Percentiles rank a stretch among this genome's conserved stretches.
These are phyloP conservation scores for Cyberlindnera americana DNA, from an alignment of 805 yeast species.

Conservation along the genomic window DNA sequence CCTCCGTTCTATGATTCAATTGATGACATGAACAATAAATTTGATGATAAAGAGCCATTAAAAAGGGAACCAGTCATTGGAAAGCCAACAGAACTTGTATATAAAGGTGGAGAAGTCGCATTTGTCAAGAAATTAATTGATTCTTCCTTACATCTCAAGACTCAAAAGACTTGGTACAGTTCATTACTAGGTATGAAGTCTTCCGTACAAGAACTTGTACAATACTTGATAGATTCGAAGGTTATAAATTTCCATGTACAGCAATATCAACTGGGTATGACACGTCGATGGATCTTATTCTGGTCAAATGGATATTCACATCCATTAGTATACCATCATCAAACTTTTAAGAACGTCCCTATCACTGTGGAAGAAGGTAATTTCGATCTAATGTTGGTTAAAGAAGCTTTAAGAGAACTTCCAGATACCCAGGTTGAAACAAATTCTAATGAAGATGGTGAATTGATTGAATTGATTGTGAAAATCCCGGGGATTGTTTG, in stretches of 20 bases:
- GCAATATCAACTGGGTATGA: slow-evolving; percentile 22
- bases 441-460: neutral
- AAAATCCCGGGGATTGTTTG: slow-evolving; percentile 22
- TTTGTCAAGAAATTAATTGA: slow-evolving; percentile 36
- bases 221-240: neutral
- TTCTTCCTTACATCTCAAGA: slow-evolving; percentile 19
- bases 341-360: slow-evolving; percentile 4
- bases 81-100: slow-evolving; percentile 35
- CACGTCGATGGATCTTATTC: slow-evolving; percentile 27
- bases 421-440: neutral
- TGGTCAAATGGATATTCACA: slow-evolving; percentile 22
- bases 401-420: neutral
- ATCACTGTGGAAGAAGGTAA: slow-evolving; percentile 16
- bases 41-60: slow-evolving; percentile 23
- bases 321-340: slow-evolving; percentile 12
- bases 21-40: slow-evolving; percentile 30
- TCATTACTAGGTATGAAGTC: slow-evolving; percentile 34
- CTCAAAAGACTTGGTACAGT: slow-evolving; percentile 35
- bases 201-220: slow-evolving; percentile 14
- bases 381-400: slow-evolving; percentile 12
- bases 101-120: slow-evolving; percentile 43
- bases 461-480: neutral
- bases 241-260: slow-evolving; percentile 18
- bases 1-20: slow-evolving; percentile 47
- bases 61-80: slow-evolving; percentile 31